A percentile compares a stretch with the other conserved stretches of the same genome.
Evolutionary conservation across 2,329 filamentous ascomycete species (phyloP).

Genomic region (Neodidymelliopsis sp.): DNA sequence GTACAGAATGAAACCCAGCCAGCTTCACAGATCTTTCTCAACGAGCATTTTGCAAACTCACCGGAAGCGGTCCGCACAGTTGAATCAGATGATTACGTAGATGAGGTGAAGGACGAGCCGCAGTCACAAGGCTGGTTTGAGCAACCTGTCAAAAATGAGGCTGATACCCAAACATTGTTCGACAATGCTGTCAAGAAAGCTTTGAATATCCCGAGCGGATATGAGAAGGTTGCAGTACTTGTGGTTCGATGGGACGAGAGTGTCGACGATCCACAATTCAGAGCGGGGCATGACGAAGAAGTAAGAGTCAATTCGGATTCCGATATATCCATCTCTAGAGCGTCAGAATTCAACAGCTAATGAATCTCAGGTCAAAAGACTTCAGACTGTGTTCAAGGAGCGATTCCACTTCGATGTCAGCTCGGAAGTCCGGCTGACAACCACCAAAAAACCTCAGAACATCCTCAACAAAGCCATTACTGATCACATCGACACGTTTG

Average conservation of each 20-base stretch:
- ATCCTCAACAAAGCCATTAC: constrained; percentile 23
- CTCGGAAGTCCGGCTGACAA: not conserved
- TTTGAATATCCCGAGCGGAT: constrained; percentile 32
- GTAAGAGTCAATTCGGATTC: constrained; percentile 19
- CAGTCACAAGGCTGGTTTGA: not conserved
- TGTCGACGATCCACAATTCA: constrained; percentile 23
- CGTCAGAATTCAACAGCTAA: not conserved
- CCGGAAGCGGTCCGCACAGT: too few relatives aligned
- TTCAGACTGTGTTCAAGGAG: constrained; percentile 8
- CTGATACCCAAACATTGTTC: constrained; percentile 24
- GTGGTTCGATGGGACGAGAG: constrained; percentile 36
- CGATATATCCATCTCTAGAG: not conserved
- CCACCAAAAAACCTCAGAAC: not conserved
- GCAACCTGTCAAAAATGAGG: constrained; percentile 3
- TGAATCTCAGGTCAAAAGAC: constrained; percentile 7
- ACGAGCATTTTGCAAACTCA: too few relatives aligned
- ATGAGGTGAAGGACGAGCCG: too few relatives aligned
- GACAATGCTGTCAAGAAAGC: constrained; percentile 22
- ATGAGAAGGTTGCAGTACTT: constrained; percentile 35
- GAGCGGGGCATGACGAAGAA: constrained; percentile 20
- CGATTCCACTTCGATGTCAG: constrained; percentile 12
- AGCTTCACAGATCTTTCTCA: too few relatives aligned
- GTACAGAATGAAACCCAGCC: too few relatives aligned
- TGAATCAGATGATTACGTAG: too few relatives aligned
- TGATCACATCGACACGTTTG: constrained; percentile 23